Evolutionary conservation across 305 asterid genomes (phyloP).

Genomic region (Plantago lanceolata): DNA sequence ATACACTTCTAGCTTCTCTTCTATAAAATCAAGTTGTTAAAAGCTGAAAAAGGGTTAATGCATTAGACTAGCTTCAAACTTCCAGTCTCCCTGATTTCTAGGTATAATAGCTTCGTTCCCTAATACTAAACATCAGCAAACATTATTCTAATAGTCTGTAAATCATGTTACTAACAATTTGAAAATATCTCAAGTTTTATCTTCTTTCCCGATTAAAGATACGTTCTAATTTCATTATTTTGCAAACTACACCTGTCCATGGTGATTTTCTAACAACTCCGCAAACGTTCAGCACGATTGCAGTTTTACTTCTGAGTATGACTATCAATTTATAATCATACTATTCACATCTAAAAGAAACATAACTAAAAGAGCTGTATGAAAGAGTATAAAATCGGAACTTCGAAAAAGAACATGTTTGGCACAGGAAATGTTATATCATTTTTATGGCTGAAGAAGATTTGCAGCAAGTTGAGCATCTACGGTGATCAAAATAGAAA

Average conservation of each 20-base stretch:
- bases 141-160: background rate
- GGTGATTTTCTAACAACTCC: background rate
- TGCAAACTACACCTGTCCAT: background rate
- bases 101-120: too few species aligned
- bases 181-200: background rate
- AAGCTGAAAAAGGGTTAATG: too few species aligned
- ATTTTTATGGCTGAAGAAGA: background rate
- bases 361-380: background rate
- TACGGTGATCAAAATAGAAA: background rate
- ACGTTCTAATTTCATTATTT: background rate
- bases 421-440: background rate
- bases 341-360: background rate
- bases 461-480: constrained; percentile 7
- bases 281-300: background rate
- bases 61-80: background rate
- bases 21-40: too few species aligned
- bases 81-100: background rate
- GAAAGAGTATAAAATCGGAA: background rate
- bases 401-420: background rate
- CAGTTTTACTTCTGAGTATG: background rate
- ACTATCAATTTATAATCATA: background rate
- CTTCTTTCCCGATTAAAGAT: background rate
- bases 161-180: background rate
- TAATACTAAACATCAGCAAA: too few species aligned
- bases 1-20: background rate